Evolutionary conservation across 768 basidiomycete species (phyloP).

Genomic region (Chlorophyllum brunneum): DNA sequence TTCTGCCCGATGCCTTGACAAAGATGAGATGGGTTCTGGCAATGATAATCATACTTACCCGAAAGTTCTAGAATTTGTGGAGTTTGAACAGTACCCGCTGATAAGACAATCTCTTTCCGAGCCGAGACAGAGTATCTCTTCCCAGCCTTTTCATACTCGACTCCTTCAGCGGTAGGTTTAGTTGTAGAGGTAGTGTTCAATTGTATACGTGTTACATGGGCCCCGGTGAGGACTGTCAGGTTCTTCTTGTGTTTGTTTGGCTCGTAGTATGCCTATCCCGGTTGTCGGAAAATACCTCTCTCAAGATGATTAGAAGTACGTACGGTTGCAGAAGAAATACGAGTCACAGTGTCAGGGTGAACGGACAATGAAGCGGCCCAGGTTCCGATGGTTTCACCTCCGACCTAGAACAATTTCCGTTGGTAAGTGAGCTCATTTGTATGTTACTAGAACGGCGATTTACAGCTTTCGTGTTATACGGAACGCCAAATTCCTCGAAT

Average conservation of each 20-base stretch:
- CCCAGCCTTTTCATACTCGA: conserved; percentile 24
- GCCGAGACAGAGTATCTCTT: conserved; percentile 34
- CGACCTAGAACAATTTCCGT: conserved; percentile 11
- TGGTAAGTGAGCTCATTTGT: background rate
- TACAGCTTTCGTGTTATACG: conserved; percentile 16
- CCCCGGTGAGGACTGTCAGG: conserved; percentile 21
- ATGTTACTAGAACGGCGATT: background rate
- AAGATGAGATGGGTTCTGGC: background rate
- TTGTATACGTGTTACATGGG: conserved; percentile 26
- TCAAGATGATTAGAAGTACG: background rate
- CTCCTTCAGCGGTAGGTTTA: conserved; percentile 37
- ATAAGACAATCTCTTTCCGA: conserved; percentile 46
- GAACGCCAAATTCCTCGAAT: conserved; percentile 15
- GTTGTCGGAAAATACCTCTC: background rate
- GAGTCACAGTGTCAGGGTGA: conserved; percentile 13
- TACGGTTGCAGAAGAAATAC: conserved; percentile 20
- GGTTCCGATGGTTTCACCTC: conserved; percentile 16
- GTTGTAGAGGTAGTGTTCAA: conserved; percentile 37
- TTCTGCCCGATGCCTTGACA: conserved; percentile 1
- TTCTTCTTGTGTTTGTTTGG: conserved; percentile 18
- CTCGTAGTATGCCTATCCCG: conserved; percentile 12
- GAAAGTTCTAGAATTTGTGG: conserved; percentile 20
- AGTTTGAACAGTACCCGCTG: conserved; percentile 40
- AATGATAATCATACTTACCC: conserved; percentile 19
- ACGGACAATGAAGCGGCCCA: conserved; percentile 15